Base-by-base conservation (phyloP, 2,329 filamentous ascomycete species). In the Septoria linicola region DNA sequence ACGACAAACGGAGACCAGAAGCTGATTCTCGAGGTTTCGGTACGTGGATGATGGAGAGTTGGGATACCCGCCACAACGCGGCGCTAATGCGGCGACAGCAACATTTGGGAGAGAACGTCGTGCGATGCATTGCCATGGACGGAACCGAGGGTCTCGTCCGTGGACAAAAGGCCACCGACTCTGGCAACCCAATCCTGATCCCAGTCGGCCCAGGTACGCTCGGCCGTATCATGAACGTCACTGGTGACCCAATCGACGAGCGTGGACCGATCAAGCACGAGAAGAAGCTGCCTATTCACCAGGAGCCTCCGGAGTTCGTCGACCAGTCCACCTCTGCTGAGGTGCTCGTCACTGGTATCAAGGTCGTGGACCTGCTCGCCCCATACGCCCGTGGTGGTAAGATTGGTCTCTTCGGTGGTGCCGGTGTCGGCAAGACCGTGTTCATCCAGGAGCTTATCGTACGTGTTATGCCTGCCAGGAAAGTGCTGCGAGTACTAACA, bases 351-450 rank as follows among this genome's bases (percentile, higher is more conserved):
- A 99, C 93, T 66, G 93, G 93, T 86, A 99, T 99, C 85, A 99
- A 99, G 88, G 93, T 99, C 76, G 93, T 99, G 79, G 93, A 99
- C 76, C 84, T 99, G 65, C 85, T 99, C 71, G 93, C 93, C 69
- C 93, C 93, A 70, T 99, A 99, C 78, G 93, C 93, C 75, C 93
- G 93, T 95, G 93, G 93, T 89, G 93, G 93, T 85, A 99, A 99
- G 88, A 99, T 99, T 84, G 93, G 93, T 89, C 90, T 99, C 68
- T 99, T 99, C 81, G 93, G 93, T 80, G 93, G 93, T 92, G 93
- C 93, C 70, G 93, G 93, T 95, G 93, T 99, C 83, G 93, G 93
- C 78, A 99, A 99, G 88, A 99, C 93, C 75, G 93, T 99, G 75
- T 99, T 97, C 83, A 99, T 99, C 77, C 93, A 99, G 84, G 93